A percentile compares a stretch with the other conserved stretches of the same genome.
Evolutionary conservation across 163 green algal genomes (phyloP).

Genomic region (Trebouxia gelatinosa): DNA sequence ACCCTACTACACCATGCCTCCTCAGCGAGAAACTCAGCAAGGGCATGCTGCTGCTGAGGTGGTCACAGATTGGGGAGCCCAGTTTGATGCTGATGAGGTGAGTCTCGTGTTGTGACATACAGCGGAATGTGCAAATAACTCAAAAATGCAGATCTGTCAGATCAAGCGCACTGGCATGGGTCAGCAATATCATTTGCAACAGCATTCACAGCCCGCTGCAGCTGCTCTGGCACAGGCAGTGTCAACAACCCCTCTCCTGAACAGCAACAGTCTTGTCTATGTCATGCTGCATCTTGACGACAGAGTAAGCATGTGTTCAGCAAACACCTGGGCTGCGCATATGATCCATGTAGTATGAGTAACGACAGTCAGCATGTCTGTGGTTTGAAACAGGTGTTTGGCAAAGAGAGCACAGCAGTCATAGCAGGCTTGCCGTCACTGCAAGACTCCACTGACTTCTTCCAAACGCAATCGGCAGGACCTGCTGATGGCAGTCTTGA

Average conservation of each 20-base stretch:
- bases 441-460: slow-evolving; percentile 56
- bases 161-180: not conserved
- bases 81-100: slow-evolving; percentile 75
- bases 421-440: slow-evolving; percentile 70
- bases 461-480: slow-evolving; percentile 57
- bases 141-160: not conserved
- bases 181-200: not conserved
- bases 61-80: slow-evolving; percentile 66
- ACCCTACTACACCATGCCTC: slow-evolving; percentile 93
- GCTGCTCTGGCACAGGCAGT: not conserved
- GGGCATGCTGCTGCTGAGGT: slow-evolving; percentile 62
- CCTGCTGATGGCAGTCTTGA: slow-evolving; percentile 42
- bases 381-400: slow-evolving; percentile 59
- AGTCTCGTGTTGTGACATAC: not conserved
- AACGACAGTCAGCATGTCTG: not conserved
- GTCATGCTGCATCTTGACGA: not conserved
- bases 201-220: not conserved
- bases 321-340: not conserved
- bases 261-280: not conserved
- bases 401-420: slow-evolving; percentile 63
- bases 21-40: slow-evolving; percentile 57
- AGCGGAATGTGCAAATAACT: not conserved
- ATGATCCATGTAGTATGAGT: not conserved
- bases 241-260: not conserved
- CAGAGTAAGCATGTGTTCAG: not conserved